These are phyloP conservation scores for Leishmania guyanensis DNA, from an alignment of 208 protist genomes.

Conservation along the genomic window DNA sequence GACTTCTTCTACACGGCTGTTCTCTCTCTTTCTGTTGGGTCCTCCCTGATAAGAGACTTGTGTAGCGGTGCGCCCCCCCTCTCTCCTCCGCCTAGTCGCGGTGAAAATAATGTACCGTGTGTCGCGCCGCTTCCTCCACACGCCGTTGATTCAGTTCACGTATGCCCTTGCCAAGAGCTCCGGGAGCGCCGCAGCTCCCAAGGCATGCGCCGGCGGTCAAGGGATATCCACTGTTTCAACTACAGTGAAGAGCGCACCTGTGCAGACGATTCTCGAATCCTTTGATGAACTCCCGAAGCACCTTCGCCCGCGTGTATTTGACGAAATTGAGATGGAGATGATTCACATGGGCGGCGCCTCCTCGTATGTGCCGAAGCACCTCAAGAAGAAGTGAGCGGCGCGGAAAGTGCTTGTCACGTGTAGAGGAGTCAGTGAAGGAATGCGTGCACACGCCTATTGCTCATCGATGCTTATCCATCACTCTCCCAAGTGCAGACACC, in stretches of 20 bases:
- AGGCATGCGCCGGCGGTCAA: not conserved
- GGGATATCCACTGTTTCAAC: not conserved
- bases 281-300: conserved; percentile 64
- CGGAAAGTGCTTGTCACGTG: not conserved
- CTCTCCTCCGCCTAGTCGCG: not conserved
- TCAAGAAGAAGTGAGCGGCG: conserved; percentile 60
- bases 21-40: not conserved
- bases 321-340: conserved; percentile 74
- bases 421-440: not conserved
- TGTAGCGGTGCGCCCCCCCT: not conserved
- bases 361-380: conserved; percentile 79
- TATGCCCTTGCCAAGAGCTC: conserved; percentile 71
- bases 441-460: not conserved
- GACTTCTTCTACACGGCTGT: not conserved
- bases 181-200: conserved; percentile 1
- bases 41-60: not conserved
- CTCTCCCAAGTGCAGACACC: not conserved
- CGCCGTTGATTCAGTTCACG: conserved; percentile 75
- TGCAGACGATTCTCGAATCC: conserved; percentile 41
- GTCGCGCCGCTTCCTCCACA: conserved; percentile 34
- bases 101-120: conserved; percentile 32
- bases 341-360: conserved; percentile 77
- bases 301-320: conserved; percentile 62
- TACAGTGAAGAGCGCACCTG: not conserved
- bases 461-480: not conserved